A percentile compares a stretch with the other conserved stretches of the same genome.
phyloP scores from a whole-genome alignment of 225 moss, liverwort and hornwort species.

The Pseudisothecium myosuroides region DNA sequence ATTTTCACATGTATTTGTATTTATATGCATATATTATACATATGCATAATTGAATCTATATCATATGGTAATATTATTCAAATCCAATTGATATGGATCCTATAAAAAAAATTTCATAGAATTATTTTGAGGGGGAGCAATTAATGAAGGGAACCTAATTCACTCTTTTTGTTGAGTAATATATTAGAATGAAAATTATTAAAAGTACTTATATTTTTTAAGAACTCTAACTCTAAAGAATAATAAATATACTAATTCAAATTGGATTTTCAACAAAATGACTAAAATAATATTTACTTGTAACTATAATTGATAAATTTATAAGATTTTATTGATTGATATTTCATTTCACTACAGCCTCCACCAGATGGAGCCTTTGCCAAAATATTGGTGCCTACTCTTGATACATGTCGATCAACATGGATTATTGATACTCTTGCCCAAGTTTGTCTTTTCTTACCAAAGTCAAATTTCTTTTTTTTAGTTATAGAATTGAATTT shows the following conservation, averaged over 20 bases:
- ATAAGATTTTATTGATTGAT: background rate
- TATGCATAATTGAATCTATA: background rate
- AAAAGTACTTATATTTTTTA: background rate
- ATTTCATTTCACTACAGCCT: slow-evolving; percentile 28
- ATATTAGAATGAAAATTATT: background rate
- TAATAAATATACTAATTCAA: too few relatives aligned
- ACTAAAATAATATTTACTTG: fast-evolving
- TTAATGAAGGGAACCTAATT: background rate
- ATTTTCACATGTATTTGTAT: background rate
- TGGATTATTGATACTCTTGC: slow-evolving; percentile 65
- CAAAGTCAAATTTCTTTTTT: background rate
- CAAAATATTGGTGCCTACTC: slow-evolving; percentile 80
- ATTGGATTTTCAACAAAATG: background rate
- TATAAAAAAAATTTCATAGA: too few relatives aligned
- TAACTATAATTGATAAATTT: background rate
- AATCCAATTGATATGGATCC: too few relatives aligned
- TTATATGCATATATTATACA: too few relatives aligned
- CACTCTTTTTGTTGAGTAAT: fast-evolving
- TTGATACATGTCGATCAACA: slow-evolving; percentile 78
- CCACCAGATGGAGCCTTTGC: slow-evolving; percentile 62
- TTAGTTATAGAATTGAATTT: background rate
- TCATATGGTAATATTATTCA: too few relatives aligned
- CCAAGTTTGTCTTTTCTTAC: slow-evolving; percentile 8
- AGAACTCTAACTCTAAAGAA: background rate
- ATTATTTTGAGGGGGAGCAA: background rate